Evolutionary conservation across 441 rosid genomes (phyloP).

Genomic region (Geranium incanum): DNA sequence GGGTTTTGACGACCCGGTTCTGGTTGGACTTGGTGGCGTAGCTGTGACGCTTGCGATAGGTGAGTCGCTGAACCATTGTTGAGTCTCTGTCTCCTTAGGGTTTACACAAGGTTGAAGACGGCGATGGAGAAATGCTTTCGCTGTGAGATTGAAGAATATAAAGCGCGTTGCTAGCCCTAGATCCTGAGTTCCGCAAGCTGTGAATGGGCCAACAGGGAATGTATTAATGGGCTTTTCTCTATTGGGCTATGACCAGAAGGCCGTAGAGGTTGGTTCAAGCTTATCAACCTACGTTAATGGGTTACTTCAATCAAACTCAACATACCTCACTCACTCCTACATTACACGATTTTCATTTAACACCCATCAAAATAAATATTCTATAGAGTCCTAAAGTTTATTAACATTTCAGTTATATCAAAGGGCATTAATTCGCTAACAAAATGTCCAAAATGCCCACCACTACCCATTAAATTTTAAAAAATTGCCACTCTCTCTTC

Average conservation of each 20-base stretch:
- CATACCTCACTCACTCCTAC: too few relatives aligned
- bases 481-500: too few relatives aligned
- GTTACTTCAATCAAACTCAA: too few relatives aligned
- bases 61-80: constrained; percentile 54
- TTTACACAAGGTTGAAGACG: constrained; percentile 14
- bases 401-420: too few relatives aligned
- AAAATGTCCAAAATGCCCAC: too few relatives aligned
- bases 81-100: constrained; percentile 24
- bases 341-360: too few relatives aligned
- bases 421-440: too few relatives aligned
- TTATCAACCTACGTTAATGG: too few relatives aligned
- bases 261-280: not conserved
- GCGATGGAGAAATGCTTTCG: not conserved
- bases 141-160: constrained; percentile 6
- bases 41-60: constrained; percentile 52
- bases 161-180: constrained; percentile 21
- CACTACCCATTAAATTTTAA: too few relatives aligned
- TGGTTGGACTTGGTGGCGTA: constrained; percentile 61
- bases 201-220: not conserved
- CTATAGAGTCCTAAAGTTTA: too few relatives aligned
- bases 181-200: constrained; percentile 25
- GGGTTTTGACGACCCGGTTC: constrained; percentile 54
- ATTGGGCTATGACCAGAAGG: not conserved
- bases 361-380: too few relatives aligned
- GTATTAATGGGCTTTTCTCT: not conserved